Conservation (phyloP, 257 asterid species). For the Lycium ferocissimum region DNA sequence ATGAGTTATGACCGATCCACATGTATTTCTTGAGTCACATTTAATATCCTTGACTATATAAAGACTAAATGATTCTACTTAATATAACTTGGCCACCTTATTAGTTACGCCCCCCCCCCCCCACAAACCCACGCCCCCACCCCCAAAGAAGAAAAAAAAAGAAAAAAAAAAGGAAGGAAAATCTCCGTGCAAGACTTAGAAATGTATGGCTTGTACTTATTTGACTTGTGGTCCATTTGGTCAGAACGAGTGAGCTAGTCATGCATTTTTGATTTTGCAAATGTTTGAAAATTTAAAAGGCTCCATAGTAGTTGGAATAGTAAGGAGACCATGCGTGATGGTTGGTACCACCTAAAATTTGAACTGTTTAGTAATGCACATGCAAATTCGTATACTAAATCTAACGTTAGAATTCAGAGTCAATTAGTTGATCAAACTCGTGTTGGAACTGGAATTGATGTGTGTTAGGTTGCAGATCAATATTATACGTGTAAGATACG, state of each 20-base stretch:
- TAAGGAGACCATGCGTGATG: neutral
- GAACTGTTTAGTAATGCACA: constrained; percentile 6
- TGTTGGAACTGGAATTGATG: neutral
- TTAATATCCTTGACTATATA: neutral
- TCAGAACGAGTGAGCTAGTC: constrained; percentile 12
- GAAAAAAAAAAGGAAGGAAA: neutral
- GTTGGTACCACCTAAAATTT: neutral
- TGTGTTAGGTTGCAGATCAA: neutral
- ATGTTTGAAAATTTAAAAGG: constrained; percentile 21
- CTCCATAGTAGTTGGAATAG: neutral
- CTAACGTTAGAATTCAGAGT: neutral
- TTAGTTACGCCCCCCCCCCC: neutral
- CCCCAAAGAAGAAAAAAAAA: too few relatives aligned
- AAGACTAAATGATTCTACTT: neutral
- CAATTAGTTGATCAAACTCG: neutral
- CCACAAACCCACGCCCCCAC: neutral
- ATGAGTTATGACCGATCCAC: neutral
- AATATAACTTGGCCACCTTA: neutral
- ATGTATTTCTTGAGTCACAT: neutral
- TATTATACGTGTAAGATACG: neutral
- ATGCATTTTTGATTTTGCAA: neutral
- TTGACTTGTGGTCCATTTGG: constrained; percentile 12
- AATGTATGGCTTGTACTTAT: neutral
- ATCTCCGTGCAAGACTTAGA: neutral
- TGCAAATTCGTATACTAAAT: neutral